phyloP scores from a whole-genome alignment of 164 flowering plant genomes.

The Brasenia schreberi region DNA sequence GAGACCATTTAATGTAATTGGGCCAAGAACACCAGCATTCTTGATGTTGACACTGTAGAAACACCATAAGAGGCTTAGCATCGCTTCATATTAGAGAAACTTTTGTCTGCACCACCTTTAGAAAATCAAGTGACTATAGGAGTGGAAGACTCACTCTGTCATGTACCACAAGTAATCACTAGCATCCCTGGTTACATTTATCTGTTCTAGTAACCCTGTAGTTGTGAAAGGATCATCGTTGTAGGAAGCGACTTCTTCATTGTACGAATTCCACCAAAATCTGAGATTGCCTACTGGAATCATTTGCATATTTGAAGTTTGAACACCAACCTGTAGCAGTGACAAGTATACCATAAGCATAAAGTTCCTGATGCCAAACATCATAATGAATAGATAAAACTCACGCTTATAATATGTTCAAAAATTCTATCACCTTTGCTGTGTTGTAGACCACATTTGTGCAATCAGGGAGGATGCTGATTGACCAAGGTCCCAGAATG shows the following conservation, averaged over 20 bases:
- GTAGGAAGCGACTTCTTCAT: slow-evolving; percentile 29
- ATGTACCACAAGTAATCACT: slow-evolving; percentile 62
- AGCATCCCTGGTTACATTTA: slow-evolving; percentile 48
- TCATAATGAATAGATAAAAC: background rate
- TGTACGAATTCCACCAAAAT: slow-evolving; percentile 31
- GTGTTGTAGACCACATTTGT: slow-evolving; percentile 52
- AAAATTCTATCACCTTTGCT: slow-evolving; percentile 32
- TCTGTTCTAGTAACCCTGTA: slow-evolving; percentile 46
- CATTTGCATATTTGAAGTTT: slow-evolving; percentile 36
- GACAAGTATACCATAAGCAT: background rate
- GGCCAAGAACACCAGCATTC: slow-evolving; percentile 96
- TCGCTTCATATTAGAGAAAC: too few relatives aligned
- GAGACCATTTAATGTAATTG: slow-evolving; percentile 65
- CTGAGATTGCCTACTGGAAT: slow-evolving; percentile 13
- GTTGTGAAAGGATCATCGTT: slow-evolving; percentile 24
- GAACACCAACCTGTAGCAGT: slow-evolving; percentile 34
- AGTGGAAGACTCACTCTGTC: slow-evolving; percentile 25
- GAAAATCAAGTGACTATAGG: background rate
- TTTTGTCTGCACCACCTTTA: too few relatives aligned
- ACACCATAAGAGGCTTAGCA: too few relatives aligned
- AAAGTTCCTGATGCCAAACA: too few relatives aligned
- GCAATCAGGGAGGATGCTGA: slow-evolving; percentile 73
- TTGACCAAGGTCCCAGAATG: slow-evolving; percentile 66
- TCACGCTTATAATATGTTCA: background rate
- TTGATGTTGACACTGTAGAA: slow-evolving; percentile 41